Conservation (phyloP, 1,284 basidiomycete genomes). For the Golubevia pallescens region DNA sequence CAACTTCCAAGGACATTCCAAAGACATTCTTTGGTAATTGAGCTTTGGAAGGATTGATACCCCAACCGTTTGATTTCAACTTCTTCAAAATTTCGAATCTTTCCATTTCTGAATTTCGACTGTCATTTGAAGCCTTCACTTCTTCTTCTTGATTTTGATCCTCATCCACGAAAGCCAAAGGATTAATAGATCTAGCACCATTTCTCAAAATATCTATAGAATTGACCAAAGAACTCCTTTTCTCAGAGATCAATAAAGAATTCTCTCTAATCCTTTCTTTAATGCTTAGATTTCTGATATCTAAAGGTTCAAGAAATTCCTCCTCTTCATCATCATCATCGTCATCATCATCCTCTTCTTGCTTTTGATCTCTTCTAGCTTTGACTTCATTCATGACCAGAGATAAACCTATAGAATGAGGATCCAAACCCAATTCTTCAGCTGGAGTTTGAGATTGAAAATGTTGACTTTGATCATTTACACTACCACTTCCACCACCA, state of each 20-base stretch:
- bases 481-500: neutral
- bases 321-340: neutral
- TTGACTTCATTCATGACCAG: neutral
- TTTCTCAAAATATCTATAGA: too few species aligned
- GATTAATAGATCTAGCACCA: too few species aligned
- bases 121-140: neutral
- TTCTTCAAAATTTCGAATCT: neutral
- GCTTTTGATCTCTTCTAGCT: neutral
- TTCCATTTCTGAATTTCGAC: neutral
- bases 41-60: neutral
- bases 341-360: neutral
- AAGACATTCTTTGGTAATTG: neutral
- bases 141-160: too few species aligned
- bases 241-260: neutral
- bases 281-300: neutral
- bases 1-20: neutral
- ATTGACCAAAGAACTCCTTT: too few species aligned
- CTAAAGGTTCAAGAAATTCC: neutral
- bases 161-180: too few species aligned
- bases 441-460: neutral
- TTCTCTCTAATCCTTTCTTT: neutral
- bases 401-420: too few species aligned
- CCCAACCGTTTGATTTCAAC: neutral
- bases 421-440: neutral
- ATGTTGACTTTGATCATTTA: neutral